A percentile compares a stretch with the other conserved stretches of the same genome.
Conservation (phyloP, 2,329 filamentous ascomycete genomes). For the Colletotrichum plurivorum region DNA sequence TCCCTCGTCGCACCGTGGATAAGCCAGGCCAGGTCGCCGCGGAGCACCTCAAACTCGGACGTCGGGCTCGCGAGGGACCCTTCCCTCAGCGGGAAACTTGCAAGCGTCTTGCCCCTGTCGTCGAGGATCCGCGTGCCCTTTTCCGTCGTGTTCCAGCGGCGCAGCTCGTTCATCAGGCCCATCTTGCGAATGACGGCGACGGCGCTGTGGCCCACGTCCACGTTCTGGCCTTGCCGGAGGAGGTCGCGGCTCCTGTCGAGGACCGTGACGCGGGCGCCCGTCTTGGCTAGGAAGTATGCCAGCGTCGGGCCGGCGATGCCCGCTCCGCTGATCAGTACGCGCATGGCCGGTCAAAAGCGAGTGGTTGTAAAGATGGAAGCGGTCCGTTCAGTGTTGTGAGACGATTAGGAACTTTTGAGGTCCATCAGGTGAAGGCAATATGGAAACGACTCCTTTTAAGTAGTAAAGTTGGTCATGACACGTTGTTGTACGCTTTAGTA, state of each 20-base stretch:
- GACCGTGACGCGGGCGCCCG: conserved; percentile 25
- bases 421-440: too few species aligned
- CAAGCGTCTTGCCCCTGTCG: conserved; percentile 51
- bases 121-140: conserved; percentile 63
- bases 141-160: conserved; percentile 59
- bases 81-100: conserved; percentile 56
- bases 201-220: conserved; percentile 42
- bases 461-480: background rate
- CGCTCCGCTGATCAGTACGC: conserved; percentile 39
- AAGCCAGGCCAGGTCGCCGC: conserved; percentile 66
- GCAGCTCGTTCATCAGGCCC: conserved; percentile 55
- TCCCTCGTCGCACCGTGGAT: conserved; percentile 56
- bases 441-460: too few species aligned
- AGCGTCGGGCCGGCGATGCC: conserved; percentile 35
- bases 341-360: conserved; percentile 1
- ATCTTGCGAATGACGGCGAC: conserved; percentile 55
- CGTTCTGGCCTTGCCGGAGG: conserved; percentile 11
- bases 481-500: background rate
- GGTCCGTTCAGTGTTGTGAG: too few species aligned
- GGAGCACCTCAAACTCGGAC: conserved; percentile 72
- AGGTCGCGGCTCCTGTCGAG: conserved; percentile 9
- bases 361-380: too few species aligned
- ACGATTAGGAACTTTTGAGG: background rate
- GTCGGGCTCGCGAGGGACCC: conserved; percentile 59
- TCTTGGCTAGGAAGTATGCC: conserved; percentile 23